These are phyloP conservation scores for Phytophthora pseudosyringae DNA, from an alignment of 352 stramenopile genomes.

Conservation along the genomic window DNA sequence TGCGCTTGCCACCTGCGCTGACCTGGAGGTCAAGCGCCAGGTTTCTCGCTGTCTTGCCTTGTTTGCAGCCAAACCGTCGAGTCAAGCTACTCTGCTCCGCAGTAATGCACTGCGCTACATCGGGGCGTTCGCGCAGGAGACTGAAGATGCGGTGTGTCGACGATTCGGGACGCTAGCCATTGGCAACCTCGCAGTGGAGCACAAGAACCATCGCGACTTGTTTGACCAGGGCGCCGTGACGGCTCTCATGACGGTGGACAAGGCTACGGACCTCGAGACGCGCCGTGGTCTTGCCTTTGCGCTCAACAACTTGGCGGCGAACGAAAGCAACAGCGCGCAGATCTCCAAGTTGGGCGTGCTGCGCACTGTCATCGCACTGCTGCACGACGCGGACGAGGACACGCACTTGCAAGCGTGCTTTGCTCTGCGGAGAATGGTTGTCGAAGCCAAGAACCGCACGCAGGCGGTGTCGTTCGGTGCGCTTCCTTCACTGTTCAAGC, in stretches of 20 bases:
- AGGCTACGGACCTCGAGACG: constrained; percentile 91
- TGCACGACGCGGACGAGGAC: constrained; percentile 92
- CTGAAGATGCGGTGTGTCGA: constrained; percentile 83
- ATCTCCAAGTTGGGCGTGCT: constrained; percentile 90
- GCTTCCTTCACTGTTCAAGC: constrained; percentile 87
- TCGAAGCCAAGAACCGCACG: constrained; percentile 91
- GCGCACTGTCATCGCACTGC: constrained; percentile 82
- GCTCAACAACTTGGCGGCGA: constrained; percentile 94
- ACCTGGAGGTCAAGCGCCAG: constrained; percentile 92
- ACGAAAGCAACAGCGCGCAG: constrained; percentile 89
- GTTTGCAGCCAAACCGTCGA: constrained; percentile 93
- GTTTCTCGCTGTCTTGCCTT: constrained; percentile 93
- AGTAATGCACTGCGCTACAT: constrained; percentile 91
- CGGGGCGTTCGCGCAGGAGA: constrained; percentile 81
- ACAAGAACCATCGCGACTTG: constrained; percentile 91
- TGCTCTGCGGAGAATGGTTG: constrained; percentile 91
- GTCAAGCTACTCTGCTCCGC: constrained; percentile 88
- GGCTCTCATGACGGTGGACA: constrained; percentile 88
- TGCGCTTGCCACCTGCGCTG: constrained; percentile 65
- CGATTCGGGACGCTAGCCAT: constrained; percentile 93
- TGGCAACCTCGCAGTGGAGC: constrained; percentile 91
- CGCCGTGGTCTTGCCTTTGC: constrained; percentile 93
- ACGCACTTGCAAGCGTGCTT: constrained; percentile 94
- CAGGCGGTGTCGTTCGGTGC: constrained; percentile 94
- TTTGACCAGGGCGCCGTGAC: constrained; percentile 93